phyloP scores from a whole-genome alignment of 768 basidiomycete species.

The Boletus pseudopeckii region DNA sequence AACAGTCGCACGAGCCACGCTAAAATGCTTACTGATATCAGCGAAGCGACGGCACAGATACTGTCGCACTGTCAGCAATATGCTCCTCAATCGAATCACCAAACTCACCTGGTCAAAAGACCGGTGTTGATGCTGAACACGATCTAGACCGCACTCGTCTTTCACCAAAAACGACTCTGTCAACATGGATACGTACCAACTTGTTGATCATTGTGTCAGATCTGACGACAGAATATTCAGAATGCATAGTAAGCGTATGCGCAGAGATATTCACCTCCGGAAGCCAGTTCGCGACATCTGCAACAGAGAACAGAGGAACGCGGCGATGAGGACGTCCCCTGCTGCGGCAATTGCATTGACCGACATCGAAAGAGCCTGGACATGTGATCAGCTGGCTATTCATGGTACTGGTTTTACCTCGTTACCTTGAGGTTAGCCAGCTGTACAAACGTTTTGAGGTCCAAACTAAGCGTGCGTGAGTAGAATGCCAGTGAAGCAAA shows the following conservation, averaged over 20 bases:
- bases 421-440: slow-evolving; percentile 45
- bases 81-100: too few relatives aligned
- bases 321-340: slow-evolving; percentile 52
- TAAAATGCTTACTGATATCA: slow-evolving; percentile 43
- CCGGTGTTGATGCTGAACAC: slow-evolving; percentile 50
- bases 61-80: slow-evolving; percentile 18
- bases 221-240: slow-evolving; percentile 8
- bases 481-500: neutral
- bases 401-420: neutral
- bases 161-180: neutral
- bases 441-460: slow-evolving; percentile 42
- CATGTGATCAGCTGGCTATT: neutral
- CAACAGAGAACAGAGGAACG: slow-evolving; percentile 43
- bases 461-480: slow-evolving; percentile 35
- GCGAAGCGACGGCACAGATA: slow-evolving; percentile 54
- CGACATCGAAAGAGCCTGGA: slow-evolving; percentile 43
- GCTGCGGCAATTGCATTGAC: slow-evolving; percentile 55
- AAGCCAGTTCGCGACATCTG: slow-evolving; percentile 53
- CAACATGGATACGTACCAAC: slow-evolving; percentile 24
- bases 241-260: neutral
- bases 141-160: slow-evolving; percentile 31
- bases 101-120: slow-evolving; percentile 26
- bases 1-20: neutral
- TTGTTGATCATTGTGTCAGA: slow-evolving; percentile 58
- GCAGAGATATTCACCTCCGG: slow-evolving; percentile 33